These are phyloP conservation scores for Annulohypoxylon bovei DNA, from an alignment of 495 filamentous ascomycete species.

Conservation along the genomic window DNA sequence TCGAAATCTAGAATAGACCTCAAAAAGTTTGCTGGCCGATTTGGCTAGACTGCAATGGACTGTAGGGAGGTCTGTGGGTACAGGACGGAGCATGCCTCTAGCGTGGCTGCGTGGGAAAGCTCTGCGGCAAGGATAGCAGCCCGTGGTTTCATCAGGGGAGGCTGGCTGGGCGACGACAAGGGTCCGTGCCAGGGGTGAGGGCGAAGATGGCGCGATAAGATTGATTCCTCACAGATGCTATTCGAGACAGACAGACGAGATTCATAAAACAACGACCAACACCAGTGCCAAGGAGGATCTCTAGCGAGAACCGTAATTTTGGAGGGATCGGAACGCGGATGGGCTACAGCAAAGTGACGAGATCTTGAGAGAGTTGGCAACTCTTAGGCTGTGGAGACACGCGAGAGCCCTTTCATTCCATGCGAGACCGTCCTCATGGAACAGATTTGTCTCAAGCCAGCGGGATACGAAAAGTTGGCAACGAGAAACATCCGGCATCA, in stretches of 20 bases:
- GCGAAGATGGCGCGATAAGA: constrained; percentile 41
- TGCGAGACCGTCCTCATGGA: constrained; percentile 40
- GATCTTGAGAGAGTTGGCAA: constrained; percentile 10
- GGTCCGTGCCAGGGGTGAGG: constrained; percentile 30
- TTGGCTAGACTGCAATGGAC: constrained; percentile 41
- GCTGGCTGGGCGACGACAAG: constrained; percentile 38
- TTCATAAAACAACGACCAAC: constrained; percentile 30
- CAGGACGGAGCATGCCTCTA: constrained; percentile 36
- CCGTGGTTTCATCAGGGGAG: constrained; percentile 50
- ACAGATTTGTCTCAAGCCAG: constrained; percentile 43
- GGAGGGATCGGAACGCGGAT: constrained; percentile 4
- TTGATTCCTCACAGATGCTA: constrained; percentile 31
- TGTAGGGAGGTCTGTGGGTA: constrained; percentile 42
- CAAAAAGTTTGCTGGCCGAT: constrained; percentile 41
- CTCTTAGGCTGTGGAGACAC: constrained; percentile 24
- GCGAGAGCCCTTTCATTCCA: constrained; percentile 41
- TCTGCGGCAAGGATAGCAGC: constrained; percentile 49
- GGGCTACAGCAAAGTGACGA: constrained; percentile 13
- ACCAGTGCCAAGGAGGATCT: constrained; percentile 29
- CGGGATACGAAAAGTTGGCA: constrained; percentile 24
- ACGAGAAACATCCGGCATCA: constrained; percentile 36
- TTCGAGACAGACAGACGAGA: constrained; percentile 25
- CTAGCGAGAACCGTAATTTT: constrained; percentile 19
- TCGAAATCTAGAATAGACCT: constrained; percentile 38
- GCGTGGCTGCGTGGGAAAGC: constrained; percentile 46